phyloP scores from a whole-genome alignment of 805 yeast genomes.

The Henningerozyma blattae region DNA sequence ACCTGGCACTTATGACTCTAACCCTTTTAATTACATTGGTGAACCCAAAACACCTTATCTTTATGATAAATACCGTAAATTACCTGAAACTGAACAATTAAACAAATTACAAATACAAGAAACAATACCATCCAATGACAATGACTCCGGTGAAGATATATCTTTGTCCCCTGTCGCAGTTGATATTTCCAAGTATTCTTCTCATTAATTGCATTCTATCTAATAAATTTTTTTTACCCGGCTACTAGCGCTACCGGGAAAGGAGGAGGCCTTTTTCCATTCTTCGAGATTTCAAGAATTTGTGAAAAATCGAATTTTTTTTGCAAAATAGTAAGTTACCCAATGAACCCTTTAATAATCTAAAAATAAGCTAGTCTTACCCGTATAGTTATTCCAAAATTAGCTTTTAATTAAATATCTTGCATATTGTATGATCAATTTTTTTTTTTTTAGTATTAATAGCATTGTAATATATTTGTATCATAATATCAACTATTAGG shows the following conservation, averaged over 20 bases:
- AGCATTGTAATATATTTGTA: not conserved
- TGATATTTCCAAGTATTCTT: slow-evolving; percentile 17
- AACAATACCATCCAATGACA: too few relatives aligned
- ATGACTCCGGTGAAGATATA: slow-evolving; percentile 6
- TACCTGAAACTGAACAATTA: slow-evolving; percentile 21
- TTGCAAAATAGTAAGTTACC: too few relatives aligned
- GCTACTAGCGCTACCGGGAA: not conserved
- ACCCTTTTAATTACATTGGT: not conserved
- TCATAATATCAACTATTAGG: not conserved
- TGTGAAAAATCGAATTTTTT: too few relatives aligned
- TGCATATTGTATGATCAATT: too few relatives aligned
- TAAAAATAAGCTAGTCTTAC: too few relatives aligned
- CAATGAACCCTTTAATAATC: too few relatives aligned
- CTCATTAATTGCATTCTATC: slow-evolving; percentile 1
- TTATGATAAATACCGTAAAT: slow-evolving; percentile 21
- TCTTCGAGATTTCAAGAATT: too few relatives aligned
- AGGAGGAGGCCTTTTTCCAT: too few relatives aligned
- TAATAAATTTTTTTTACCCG: not conserved
- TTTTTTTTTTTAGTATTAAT: not conserved
- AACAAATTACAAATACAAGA: too few relatives aligned
- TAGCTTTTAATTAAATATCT: too few relatives aligned
- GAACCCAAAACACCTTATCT: slow-evolving; percentile 3
- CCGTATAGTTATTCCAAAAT: too few relatives aligned
- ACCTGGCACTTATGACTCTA: not conserved
- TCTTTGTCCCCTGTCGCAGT: slow-evolving; percentile 19